Conservation (phyloP, 1,139 yeast genomes). For the Suhomyces bribrorum region DNA sequence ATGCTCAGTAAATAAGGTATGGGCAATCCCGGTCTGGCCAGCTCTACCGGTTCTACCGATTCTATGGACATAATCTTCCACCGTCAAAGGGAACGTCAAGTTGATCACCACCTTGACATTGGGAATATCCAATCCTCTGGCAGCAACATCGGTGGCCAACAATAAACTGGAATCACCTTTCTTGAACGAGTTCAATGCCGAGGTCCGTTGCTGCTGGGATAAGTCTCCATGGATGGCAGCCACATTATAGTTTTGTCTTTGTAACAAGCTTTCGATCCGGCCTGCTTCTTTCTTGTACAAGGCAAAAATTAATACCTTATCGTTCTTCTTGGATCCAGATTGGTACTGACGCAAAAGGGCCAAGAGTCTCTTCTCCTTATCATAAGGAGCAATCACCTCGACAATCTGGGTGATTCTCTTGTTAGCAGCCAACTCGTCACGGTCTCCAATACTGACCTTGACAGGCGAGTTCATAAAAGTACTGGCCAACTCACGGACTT, state of each 20-base stretch:
- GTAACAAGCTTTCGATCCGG: constrained; percentile 77
- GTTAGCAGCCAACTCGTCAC: constrained; percentile 92
- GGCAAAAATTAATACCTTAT: constrained; percentile 88
- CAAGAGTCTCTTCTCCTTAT: constrained; percentile 75
- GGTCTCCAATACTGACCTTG: constrained; percentile 88
- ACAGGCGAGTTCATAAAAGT: constrained; percentile 83
- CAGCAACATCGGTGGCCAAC: constrained; percentile 98
- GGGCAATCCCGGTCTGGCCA: constrained; percentile 92
- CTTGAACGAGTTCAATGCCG: constrained; percentile 83
- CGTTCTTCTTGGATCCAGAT: constrained; percentile 61
- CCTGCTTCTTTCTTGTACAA: constrained; percentile 95
- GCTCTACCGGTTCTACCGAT: constrained; percentile 99
- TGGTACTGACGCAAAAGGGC: constrained; percentile 76
- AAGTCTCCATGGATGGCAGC: constrained; percentile 97
- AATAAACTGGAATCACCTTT: constrained; percentile 72
- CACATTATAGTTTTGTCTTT: constrained; percentile 72
- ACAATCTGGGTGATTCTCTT: constrained; percentile 91
- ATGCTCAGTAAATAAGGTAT: constrained; percentile 93
- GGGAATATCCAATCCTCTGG: constrained; percentile 97
- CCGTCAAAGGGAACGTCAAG: constrained; percentile 95
- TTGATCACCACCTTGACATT: constrained; percentile 95
- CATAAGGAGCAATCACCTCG: constrained; percentile 84
- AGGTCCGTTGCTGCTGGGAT: constrained; percentile 88
- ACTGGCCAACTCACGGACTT: constrained; percentile 88
- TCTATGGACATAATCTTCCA: constrained; percentile 96